Evolutionary conservation across 176 grass and related monocot genomes (phyloP), one percentile per base, ranked within the genome.

Genomic region (Oryza officinalis): DNA sequence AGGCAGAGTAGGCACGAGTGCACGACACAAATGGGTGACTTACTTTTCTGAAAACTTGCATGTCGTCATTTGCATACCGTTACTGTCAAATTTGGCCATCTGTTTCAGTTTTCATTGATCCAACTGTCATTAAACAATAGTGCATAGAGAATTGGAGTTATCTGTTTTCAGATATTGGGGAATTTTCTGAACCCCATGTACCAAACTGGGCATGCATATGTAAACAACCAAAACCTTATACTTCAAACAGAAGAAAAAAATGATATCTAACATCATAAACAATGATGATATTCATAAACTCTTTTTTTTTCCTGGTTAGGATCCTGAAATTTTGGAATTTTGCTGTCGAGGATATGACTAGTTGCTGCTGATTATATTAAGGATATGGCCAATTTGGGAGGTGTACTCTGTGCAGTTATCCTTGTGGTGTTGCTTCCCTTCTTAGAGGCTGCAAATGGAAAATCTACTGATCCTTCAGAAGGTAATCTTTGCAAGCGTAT

Each of bases 391-490:
- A 73, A 28, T 47, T 38, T 35, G 72, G 83, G 44, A 67, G 72
- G 31, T 33, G 10, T 28, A 44, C 27, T 78, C 43, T 67, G 72
- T 27, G 83, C 61, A 35, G 12, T 46, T 27, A 60, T 44, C 22
- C 47, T 82, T 60, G 4, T 46, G 72, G 59, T 82, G 45, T 18
- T 90, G 33, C 88, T 90, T 33, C 59, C 83, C 27, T 82, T 45
- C 26, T 82, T 77, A 74, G 73, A 78, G 54, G 72, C 71, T 82
- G 27, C 59, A 40, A 2, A 60, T 27, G 88, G 79, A 44, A 79
- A 86, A 65, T 72, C 35, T 23, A 82, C 79, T 67, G 73, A 86
- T 46, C 88, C 88, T 67, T 82, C 73, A 0, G 88, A 90, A 71
- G 83, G 88, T 90, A 89, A 78, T 72, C 49, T 72, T 35, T 35